Conservation (phyloP, 257 asterid species). For the Lantana camara region DNA sequence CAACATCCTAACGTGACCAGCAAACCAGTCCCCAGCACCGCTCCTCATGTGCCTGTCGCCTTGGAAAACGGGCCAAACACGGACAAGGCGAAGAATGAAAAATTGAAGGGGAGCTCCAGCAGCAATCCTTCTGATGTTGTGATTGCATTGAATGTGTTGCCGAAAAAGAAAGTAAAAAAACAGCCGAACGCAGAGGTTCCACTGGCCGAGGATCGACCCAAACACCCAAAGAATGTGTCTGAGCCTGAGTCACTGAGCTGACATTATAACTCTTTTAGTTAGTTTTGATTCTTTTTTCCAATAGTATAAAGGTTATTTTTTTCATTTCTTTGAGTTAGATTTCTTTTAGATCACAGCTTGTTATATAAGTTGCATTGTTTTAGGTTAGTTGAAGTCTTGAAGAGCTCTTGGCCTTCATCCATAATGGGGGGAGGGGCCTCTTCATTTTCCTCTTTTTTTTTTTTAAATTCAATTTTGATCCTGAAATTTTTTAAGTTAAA, state of each 20-base stretch:
- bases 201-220: constrained; percentile 41
- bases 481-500: too few relatives aligned
- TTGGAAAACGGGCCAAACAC: constrained; percentile 28
- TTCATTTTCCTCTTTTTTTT: too few relatives aligned
- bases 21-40: constrained; percentile 36
- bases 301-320: constrained; percentile 3
- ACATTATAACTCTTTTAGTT: constrained; percentile 8
- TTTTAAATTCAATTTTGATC: too few relatives aligned
- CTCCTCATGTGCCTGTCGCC: constrained; percentile 40
- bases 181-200: constrained; percentile 40
- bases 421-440: neutral
- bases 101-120: constrained; percentile 44
- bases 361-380: constrained; percentile 21
- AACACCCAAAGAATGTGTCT: constrained; percentile 37
- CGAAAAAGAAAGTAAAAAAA: constrained; percentile 58
- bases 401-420: constrained; percentile 11
- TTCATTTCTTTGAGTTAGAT: neutral
- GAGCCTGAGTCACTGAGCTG: constrained; percentile 34
- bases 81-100: constrained; percentile 52
- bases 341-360: too few relatives aligned
- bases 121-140: constrained; percentile 33
- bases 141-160: constrained; percentile 36
- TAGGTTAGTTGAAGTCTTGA: constrained; percentile 20
- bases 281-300: constrained; percentile 16
- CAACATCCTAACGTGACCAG: constrained; percentile 35